Conservation (phyloP, 495 filamentous ascomycete species). For the Staphylotrichum longicolle region DNA sequence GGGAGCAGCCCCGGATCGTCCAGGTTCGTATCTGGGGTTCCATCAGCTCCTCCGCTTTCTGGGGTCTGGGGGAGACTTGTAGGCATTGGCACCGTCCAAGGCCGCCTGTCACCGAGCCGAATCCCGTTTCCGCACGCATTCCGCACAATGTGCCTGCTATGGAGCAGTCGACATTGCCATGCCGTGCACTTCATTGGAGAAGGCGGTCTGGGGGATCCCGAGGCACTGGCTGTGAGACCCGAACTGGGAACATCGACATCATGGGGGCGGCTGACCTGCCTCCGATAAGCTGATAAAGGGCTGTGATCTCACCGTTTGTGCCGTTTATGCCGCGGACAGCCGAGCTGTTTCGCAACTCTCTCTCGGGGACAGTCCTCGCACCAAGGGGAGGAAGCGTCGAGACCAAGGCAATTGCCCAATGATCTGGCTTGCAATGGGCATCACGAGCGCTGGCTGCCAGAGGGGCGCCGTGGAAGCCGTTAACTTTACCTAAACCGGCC, state of each 20-base stretch:
- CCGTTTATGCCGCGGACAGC: constrained; percentile 27
- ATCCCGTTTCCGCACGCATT: constrained; percentile 17
- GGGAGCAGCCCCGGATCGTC: background rate
- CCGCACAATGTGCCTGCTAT: constrained; percentile 10
- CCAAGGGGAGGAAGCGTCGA: constrained; percentile 9
- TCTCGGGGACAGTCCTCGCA: background rate
- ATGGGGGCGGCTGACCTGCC: constrained; percentile 11
- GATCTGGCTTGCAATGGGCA: background rate
- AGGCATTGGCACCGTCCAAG: background rate
- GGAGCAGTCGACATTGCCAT: background rate
- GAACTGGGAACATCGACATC: constrained; percentile 31
- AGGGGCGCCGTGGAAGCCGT: background rate
- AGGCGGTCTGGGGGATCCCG: background rate
- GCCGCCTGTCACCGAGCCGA: constrained; percentile 18
- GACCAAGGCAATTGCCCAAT: constrained; percentile 11
- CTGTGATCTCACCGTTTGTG: constrained; percentile 5
- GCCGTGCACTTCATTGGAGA: constrained; percentile 5
- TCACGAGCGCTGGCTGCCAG: background rate
- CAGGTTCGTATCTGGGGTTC: background rate
- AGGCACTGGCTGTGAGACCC: constrained; percentile 7
- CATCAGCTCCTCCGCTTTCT: constrained; percentile 2
- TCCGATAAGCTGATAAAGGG: constrained; percentile 23
- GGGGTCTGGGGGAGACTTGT: background rate
- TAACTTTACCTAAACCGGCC: background rate
- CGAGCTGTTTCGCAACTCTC: constrained; percentile 18